Percentiles rank a stretch among this genome's conserved stretches.
Conservation (phyloP, 202 grass and related monocot genomes). For the Bolboschoenoplectus hybrid region DNA sequence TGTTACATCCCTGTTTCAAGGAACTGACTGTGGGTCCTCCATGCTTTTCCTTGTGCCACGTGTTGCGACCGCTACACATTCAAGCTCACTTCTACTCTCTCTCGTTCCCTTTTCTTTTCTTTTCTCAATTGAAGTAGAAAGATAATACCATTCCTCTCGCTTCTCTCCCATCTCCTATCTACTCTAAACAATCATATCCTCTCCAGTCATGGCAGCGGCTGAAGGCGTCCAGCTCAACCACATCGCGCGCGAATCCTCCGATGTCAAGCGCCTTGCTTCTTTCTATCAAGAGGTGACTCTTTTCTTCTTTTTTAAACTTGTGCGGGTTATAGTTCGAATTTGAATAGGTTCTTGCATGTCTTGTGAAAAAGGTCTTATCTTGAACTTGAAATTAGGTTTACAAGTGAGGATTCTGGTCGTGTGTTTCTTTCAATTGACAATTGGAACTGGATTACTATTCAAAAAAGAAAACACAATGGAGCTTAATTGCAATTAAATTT, state of each 20-base stretch:
- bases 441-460: background rate
- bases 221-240: conserved; percentile 73
- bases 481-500: background rate
- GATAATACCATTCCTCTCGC: background rate
- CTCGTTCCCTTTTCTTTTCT: background rate
- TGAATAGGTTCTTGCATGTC: background rate
- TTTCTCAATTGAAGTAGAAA: background rate
- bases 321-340: background rate
- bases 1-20: background rate
- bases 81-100: background rate
- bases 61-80: background rate
- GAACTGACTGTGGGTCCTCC: background rate
- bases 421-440: background rate
- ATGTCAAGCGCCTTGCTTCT: conserved; percentile 75
- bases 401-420: background rate
- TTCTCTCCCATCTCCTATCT: background rate
- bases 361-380: background rate
- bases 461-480: background rate
- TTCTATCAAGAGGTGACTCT: conserved; percentile 74
- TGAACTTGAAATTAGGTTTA: background rate
- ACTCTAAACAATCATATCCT: background rate
- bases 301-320: background rate
- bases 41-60: background rate
- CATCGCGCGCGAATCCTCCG: conserved; percentile 75
- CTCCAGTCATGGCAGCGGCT: conserved; percentile 50